Evolutionary conservation across 495 filamentous ascomycete species (phyloP).

Genomic region (Xylona heveae): DNA sequence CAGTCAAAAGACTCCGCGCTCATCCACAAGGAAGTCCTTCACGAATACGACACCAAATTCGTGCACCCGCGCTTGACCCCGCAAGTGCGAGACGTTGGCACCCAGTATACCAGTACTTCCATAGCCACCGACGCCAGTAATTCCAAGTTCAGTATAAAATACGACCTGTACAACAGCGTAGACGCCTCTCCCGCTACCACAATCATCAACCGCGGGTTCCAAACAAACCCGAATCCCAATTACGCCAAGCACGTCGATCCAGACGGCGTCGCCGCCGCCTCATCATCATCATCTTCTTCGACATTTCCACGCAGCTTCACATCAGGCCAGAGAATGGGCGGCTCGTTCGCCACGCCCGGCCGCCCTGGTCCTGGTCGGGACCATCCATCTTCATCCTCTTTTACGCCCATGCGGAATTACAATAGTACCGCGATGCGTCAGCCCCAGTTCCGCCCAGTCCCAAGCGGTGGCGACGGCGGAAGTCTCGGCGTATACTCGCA

Average conservation of each 20-base stretch:
- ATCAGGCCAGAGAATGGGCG: constrained; percentile 3
- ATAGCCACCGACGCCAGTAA: constrained; percentile 20
- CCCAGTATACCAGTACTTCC: too few species aligned
- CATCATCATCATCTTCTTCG: neutral
- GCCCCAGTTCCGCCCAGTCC: constrained; percentile 28
- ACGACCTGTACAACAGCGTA: constrained; percentile 30
- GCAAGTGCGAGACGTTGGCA: constrained; percentile 63
- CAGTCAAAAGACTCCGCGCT: constrained; percentile 67
- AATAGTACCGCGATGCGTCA: constrained; percentile 32
- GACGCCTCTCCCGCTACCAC: constrained; percentile 58
- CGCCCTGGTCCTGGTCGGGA: constrained; percentile 9
- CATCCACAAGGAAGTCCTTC: constrained; percentile 76
- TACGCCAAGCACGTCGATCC: constrained; percentile 64
- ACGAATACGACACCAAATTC: constrained; percentile 90
- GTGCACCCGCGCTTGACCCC: constrained; percentile 77
- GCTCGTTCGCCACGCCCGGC: constrained; percentile 7
- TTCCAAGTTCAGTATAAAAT: too few species aligned
- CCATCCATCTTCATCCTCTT: constrained; percentile 22
- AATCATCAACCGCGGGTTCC: constrained; percentile 60
- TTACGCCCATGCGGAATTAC: constrained; percentile 26
- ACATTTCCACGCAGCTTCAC: neutral
- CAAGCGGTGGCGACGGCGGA: constrained; percentile 41
- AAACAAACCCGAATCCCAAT: constrained; percentile 71
- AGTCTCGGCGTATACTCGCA: constrained; percentile 63
- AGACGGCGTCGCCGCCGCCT: constrained; percentile 20